Percentiles rank a stretch among this genome's conserved stretches.
Evolutionary conservation across 2,329 filamentous ascomycete species (phyloP).

Genomic region (Elsinoe fawcettii): DNA sequence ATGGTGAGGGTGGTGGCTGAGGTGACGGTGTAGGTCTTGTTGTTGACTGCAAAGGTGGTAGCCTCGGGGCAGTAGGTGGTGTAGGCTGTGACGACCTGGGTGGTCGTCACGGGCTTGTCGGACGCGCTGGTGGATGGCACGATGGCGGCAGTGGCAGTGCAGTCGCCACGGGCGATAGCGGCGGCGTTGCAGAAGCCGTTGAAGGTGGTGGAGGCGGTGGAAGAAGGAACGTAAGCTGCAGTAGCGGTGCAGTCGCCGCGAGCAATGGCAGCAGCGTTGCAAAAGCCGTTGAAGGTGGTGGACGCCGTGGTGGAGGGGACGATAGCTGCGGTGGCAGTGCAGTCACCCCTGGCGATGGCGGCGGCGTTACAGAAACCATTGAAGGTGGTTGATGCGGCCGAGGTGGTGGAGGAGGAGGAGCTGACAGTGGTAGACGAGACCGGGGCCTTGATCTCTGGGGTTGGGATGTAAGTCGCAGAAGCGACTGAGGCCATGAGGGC

Average conservation of each 20-base stretch:
- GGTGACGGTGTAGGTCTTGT: conserved; percentile 15
- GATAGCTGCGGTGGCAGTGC: not conserved
- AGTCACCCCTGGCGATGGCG: conserved; percentile 11
- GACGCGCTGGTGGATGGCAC: conserved; percentile 28
- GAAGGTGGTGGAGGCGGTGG: not conserved
- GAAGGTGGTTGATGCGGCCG: not conserved
- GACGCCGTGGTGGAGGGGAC: not conserved
- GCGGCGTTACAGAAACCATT: conserved; percentile 12
- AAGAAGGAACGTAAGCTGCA: conserved; percentile 1
- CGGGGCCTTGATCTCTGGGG: not conserved
- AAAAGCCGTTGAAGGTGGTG: conserved; percentile 10
- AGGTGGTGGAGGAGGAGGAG: not conserved
- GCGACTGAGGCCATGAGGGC: not conserved
- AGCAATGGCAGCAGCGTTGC: conserved; percentile 13
- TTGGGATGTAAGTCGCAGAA: not conserved
- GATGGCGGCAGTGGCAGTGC: conserved; percentile 30
- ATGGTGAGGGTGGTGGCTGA: conserved; percentile 16
- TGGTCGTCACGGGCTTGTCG: conserved; percentile 14
- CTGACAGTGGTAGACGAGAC: not conserved
- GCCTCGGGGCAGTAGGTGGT: conserved; percentile 14
- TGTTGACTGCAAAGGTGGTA: conserved; percentile 15
- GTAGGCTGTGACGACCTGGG: conserved; percentile 14
- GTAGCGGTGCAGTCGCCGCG: conserved; percentile 14
- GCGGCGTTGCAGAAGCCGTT: conserved; percentile 12
- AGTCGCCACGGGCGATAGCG: conserved; percentile 10